Evolutionary conservation across 2,329 filamentous ascomycete species (phyloP).

Genomic region (Cercospora janseana): DNA sequence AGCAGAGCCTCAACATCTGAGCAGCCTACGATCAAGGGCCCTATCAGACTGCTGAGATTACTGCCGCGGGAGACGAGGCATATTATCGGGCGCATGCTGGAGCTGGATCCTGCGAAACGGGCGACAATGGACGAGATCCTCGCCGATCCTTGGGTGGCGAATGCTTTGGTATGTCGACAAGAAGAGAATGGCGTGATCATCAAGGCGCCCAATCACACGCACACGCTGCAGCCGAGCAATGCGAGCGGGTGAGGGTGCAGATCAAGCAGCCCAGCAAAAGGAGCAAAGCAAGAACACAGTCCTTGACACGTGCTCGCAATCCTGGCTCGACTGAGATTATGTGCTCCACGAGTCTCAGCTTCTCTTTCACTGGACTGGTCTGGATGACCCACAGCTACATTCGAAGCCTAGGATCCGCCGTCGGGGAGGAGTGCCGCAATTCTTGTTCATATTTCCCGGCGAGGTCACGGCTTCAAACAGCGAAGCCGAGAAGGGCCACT

Average conservation of each 20-base stretch:
- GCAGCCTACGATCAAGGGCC: slow-evolving; percentile 73
- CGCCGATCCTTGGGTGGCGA: slow-evolving; percentile 84
- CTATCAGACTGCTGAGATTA: slow-evolving; percentile 83
- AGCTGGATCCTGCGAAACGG: slow-evolving; percentile 77
- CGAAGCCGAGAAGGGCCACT: no score
- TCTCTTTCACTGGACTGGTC: no score
- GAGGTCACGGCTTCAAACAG: no score
- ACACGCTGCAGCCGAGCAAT: slow-evolving; percentile 59
- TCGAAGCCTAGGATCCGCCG: no score
- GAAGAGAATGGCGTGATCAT: slow-evolving; percentile 71
- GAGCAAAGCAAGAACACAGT: no score
- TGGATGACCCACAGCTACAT: no score
- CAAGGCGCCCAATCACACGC: slow-evolving; percentile 72
- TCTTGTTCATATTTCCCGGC: no score
- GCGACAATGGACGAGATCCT: slow-evolving; percentile 84
- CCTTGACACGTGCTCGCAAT: no score
- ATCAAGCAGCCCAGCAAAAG: no score
- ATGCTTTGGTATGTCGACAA: slow-evolving; percentile 77
- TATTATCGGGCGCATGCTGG: slow-evolving; percentile 89
- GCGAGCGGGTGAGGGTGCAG: slow-evolving; percentile 28
- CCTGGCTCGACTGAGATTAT: no score
- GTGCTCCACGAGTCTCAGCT: no score
- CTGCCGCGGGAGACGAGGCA: slow-evolving; percentile 85
- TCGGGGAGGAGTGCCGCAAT: no score
- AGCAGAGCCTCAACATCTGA: slow-evolving; percentile 25